A percentile compares a stretch with the other conserved stretches of the same genome.
phyloP scores from a whole-genome alignment of 306 rosid genomes.

The Heteromeles arbutifolia region DNA sequence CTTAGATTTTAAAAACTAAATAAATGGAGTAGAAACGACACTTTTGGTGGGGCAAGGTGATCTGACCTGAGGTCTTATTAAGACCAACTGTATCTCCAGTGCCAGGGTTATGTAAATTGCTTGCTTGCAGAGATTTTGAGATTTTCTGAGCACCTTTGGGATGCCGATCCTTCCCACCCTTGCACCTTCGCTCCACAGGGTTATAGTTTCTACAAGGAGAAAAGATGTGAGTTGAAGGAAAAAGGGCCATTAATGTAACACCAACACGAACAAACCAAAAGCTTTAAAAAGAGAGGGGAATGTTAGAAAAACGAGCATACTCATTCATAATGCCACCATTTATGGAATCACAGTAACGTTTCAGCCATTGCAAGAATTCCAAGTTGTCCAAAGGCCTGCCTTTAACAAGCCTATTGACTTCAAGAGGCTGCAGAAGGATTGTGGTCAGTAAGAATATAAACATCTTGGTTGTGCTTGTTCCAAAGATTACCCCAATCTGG shows the following conservation, averaged over 20 bases:
- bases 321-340: constrained; percentile 92
- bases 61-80: constrained; percentile 23
- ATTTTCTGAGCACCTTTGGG: constrained; percentile 46
- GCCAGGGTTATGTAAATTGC: constrained; percentile 30
- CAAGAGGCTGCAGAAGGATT: constrained; percentile 57
- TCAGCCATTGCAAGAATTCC: constrained; percentile 97
- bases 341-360: constrained; percentile 87
- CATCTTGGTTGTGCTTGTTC: neutral
- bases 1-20: neutral
- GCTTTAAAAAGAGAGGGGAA: neutral
- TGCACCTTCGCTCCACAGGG: constrained; percentile 75
- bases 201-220: constrained; percentile 62
- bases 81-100: constrained; percentile 34
- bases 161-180: constrained; percentile 64
- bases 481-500: neutral
- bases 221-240: neutral
- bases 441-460: constrained; percentile 6
- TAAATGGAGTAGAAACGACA: neutral
- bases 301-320: constrained; percentile 17
- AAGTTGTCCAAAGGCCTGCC: constrained; percentile 94
- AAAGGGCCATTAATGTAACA: neutral
- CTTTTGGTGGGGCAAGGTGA: neutral
- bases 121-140: constrained; percentile 66
- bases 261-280: neutral
- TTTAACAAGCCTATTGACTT: constrained; percentile 93